phyloP scores from a whole-genome alignment of 2,329 filamentous ascomycete genomes.

The Rugonectria rugulosa region DNA sequence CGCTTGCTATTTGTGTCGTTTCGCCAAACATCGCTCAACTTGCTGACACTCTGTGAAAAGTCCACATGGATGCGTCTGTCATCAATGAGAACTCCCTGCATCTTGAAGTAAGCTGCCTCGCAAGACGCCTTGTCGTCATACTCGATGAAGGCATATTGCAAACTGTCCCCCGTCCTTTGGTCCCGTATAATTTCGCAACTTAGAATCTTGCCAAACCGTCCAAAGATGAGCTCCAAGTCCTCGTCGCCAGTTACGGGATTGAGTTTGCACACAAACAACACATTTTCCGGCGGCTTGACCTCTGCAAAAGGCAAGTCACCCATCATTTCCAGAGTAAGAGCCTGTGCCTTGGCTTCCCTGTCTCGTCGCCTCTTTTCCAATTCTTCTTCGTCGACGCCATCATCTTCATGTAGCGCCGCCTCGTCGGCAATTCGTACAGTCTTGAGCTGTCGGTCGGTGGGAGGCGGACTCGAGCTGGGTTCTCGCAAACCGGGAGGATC shows the following conservation, averaged over 20 bases:
- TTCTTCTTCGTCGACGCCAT: slow-evolving; percentile 76
- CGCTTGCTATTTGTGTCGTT: slow-evolving; percentile 85
- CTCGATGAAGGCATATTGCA: slow-evolving; percentile 98
- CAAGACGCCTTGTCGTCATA: slow-evolving; percentile 93
- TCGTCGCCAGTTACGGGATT: slow-evolving; percentile 96
- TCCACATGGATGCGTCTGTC: slow-evolving; percentile 98
- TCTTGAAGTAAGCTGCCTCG: slow-evolving; percentile 97
- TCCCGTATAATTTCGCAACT: slow-evolving; percentile 97
- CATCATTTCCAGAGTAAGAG: slow-evolving; percentile 95
- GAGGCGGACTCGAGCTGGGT: slow-evolving; percentile 80
- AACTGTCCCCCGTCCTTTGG: slow-evolving; percentile 89
- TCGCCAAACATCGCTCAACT: slow-evolving; percentile 89
- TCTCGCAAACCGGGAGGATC: slow-evolving; percentile 81
- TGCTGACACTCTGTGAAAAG: slow-evolving; percentile 93
- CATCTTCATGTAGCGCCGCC: slow-evolving; percentile 78
- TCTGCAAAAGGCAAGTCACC: slow-evolving; percentile 97
- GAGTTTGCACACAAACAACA: slow-evolving; percentile 97
- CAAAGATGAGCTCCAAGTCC: slow-evolving; percentile 95
- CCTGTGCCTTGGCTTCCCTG: slow-evolving; percentile 90
- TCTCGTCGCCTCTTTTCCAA: slow-evolving; percentile 82
- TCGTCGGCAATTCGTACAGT: slow-evolving; percentile 93
- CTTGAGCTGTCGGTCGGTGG: slow-evolving; percentile 83
- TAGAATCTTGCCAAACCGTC: slow-evolving; percentile 92
- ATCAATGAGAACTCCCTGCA: slow-evolving; percentile 97
- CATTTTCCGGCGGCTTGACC: slow-evolving; percentile 95